Percentiles rank a stretch among this genome's conserved stretches.
phyloP scores from a whole-genome alignment of 306 rosid species.

The Trifolium pratense region DNA sequence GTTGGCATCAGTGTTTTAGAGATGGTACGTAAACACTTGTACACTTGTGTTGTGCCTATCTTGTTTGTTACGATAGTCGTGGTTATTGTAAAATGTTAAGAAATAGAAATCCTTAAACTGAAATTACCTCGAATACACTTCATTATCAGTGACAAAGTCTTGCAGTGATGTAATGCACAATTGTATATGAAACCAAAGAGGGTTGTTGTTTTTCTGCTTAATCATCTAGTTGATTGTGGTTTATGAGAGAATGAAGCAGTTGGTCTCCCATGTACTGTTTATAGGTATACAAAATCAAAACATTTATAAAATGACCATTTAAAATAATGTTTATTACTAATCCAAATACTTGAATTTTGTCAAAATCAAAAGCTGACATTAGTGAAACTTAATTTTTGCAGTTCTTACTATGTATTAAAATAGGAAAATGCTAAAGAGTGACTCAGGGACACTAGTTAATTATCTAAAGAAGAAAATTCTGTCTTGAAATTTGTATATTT shows the following conservation, averaged over 20 bases:
- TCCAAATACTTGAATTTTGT: no score
- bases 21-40: not conserved
- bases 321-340: no score
- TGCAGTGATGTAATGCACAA: not conserved
- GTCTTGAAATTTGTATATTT: no score
- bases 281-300: no score
- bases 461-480: no score
- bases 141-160: not conserved
- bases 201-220: slow-evolving; percentile 6
- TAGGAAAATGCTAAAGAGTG: no score
- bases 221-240: not conserved
- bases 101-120: slow-evolving; percentile 6
- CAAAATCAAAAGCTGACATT: no score
- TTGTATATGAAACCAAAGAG: not conserved
- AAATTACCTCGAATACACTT: not conserved
- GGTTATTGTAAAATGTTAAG: slow-evolving; percentile 19
- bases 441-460: no score
- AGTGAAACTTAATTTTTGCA: no score
- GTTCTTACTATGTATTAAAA: no score
- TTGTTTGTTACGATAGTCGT: slow-evolving; percentile 12
- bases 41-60: slow-evolving; percentile 20
- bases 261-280: not conserved
- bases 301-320: no score
- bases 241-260: not conserved
- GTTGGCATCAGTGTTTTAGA: slow-evolving; percentile 16